Evolutionary conservation across 2,329 filamentous ascomycete genomes (phyloP).

Genomic region (Aplosporella prunicola): DNA sequence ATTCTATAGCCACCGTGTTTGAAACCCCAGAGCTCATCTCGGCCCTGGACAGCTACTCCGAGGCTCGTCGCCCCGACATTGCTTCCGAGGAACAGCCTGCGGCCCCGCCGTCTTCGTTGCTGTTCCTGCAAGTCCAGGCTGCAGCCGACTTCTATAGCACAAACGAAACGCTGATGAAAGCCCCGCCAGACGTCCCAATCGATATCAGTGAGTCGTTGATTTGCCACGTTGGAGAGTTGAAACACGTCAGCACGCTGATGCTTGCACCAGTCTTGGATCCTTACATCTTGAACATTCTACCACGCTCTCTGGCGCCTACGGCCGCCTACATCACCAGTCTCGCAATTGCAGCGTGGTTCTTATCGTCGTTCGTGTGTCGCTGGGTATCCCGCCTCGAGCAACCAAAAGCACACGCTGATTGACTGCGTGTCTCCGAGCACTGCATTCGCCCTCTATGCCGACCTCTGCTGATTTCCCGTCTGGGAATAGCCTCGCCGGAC

Average conservation of each 20-base stretch:
- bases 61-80: conserved; percentile 21
- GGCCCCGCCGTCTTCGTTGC: conserved; percentile 35
- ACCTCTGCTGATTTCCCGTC: not conserved
- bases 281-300: conserved; percentile 69
- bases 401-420: conserved; percentile 25
- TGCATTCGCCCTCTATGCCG: not conserved
- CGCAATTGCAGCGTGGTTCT: conserved; percentile 42
- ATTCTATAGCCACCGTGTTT: conserved; percentile 53
- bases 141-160: conserved; percentile 79
- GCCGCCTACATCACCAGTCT: conserved; percentile 58
- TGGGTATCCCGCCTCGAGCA: conserved; percentile 19
- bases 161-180: conserved; percentile 63
- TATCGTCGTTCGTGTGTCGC: conserved; percentile 36
- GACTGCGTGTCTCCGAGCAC: conserved; percentile 11
- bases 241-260: conserved; percentile 3
- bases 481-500: conserved; percentile 11
- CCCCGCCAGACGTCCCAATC: conserved; percentile 62
- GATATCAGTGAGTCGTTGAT: conserved; percentile 50
- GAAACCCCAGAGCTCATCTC: conserved; percentile 52
- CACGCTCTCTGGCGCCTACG: conserved; percentile 65
- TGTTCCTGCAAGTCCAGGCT: conserved; percentile 66
- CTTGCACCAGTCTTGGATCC: conserved; percentile 62
- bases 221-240: not conserved
- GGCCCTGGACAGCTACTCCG: conserved; percentile 55
- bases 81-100: conserved; percentile 4